These are phyloP conservation scores for Plectosphaerella plurivora DNA, from an alignment of 2,329 filamentous ascomycete genomes.

Conservation along the genomic window DNA sequence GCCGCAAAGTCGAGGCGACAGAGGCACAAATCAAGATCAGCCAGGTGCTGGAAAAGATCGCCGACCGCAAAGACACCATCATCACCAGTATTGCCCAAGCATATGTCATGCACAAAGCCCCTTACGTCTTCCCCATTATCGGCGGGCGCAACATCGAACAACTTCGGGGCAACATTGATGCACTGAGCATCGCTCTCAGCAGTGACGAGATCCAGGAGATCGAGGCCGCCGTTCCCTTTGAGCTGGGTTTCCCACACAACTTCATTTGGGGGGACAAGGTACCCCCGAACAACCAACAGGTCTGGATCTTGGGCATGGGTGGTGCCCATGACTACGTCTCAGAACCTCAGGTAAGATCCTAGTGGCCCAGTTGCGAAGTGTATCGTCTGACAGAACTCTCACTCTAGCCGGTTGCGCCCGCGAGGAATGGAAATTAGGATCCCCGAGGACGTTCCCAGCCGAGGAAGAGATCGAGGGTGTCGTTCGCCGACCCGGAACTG, in stretches of 20 bases:
- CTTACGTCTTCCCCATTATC: slow-evolving; percentile 70
- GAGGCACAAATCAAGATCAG: slow-evolving; percentile 49
- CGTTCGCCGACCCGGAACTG: too few relatives aligned
- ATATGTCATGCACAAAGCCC: slow-evolving; percentile 68
- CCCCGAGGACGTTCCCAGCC: too few relatives aligned
- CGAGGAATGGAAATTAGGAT: too few relatives aligned
- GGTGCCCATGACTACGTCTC: slow-evolving; percentile 48
- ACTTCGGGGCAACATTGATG: slow-evolving; percentile 65
- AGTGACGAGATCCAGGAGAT: slow-evolving; percentile 62
- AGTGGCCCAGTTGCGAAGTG: too few relatives aligned
- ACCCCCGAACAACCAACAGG: slow-evolving; percentile 24
- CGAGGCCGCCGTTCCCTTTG: slow-evolving; percentile 57
- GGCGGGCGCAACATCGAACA: slow-evolving; percentile 67
- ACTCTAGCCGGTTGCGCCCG: too few relatives aligned
- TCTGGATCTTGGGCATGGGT: slow-evolving; percentile 40
- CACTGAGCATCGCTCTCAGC: slow-evolving; percentile 55
- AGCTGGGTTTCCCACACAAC: slow-evolving; percentile 62
- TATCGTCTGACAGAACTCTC: too few relatives aligned
- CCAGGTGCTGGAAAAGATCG: slow-evolving; percentile 44
- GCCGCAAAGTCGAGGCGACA: slow-evolving; percentile 34
- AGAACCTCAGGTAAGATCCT: slow-evolving; percentile 25
- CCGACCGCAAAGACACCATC: slow-evolving; percentile 33
- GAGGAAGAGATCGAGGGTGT: too few relatives aligned
- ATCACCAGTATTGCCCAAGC: slow-evolving; percentile 57
- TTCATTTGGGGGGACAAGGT: slow-evolving; percentile 45